Percentiles rank a stretch among this genome's conserved stretches.
These are phyloP conservation scores for Syncephalastrum monosporum DNA, from an alignment of 371 early-diverging fungal species.

Conservation along the genomic window DNA sequence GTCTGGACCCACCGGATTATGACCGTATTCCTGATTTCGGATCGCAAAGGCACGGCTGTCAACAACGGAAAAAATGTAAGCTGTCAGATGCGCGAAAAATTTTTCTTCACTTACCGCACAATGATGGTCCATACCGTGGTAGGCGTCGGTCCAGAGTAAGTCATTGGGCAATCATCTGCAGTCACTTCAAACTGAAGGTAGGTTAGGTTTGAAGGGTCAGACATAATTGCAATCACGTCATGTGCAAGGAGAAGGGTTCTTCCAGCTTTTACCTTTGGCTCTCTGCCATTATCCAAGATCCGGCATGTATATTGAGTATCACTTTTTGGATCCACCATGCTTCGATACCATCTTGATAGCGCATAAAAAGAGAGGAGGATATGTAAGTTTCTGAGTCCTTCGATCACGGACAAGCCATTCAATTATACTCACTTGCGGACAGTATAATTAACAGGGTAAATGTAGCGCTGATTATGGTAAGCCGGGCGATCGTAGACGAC, in stretches of 20 bases:
- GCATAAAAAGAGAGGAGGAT: background rate
- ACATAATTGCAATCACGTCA: too few species aligned
- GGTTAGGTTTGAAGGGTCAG: too few species aligned
- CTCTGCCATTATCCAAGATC: conserved; percentile 81
- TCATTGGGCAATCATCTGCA: conserved; percentile 49
- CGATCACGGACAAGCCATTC: conserved; percentile 1
- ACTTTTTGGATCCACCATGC: conserved; percentile 74
- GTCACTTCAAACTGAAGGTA: conserved; percentile 41
- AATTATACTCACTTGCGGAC: conserved; percentile 46
- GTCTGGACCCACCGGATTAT: conserved; percentile 89
- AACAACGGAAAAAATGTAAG: background rate
- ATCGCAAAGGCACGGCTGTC: conserved; percentile 57
- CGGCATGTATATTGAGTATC: conserved; percentile 75
- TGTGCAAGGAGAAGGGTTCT: too few species aligned
- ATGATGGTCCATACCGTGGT: conserved; percentile 56
- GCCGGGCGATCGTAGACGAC: conserved; percentile 79
- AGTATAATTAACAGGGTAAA: conserved; percentile 89
- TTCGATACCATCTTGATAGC: conserved; percentile 61
- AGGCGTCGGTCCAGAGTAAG: conserved; percentile 51
- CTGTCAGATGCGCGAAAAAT: background rate
- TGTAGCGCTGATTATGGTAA: conserved; percentile 91
- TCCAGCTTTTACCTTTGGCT: conserved; percentile 52
- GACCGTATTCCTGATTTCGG: conserved; percentile 77
- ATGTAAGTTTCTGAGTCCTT: background rate
- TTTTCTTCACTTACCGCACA: conserved; percentile 23